Conservation (phyloP, 164 flowering plant genomes). For the Stephania yunnanensis region DNA sequence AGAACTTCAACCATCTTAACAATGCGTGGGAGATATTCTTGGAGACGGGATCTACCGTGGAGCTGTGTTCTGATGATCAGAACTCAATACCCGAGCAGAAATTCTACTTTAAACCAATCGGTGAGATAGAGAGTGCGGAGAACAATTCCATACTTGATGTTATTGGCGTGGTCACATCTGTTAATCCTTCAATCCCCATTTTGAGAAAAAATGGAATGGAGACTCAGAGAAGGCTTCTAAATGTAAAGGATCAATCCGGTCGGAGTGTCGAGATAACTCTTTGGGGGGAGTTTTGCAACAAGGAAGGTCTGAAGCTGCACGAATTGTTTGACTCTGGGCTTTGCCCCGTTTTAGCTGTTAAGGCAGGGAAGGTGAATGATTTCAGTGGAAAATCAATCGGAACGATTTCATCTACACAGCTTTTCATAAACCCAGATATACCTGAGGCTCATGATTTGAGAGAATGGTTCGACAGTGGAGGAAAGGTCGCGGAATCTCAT, state of each 20-base stretch:
- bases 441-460: conserved; percentile 62
- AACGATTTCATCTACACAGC: conserved; percentile 79
- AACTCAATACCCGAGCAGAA: conserved; percentile 78
- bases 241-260: conserved; percentile 73
- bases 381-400: conserved; percentile 93
- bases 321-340: conserved; percentile 66
- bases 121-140: conserved; percentile 72
- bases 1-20: conserved; percentile 90
- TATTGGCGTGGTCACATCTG: conserved; percentile 70
- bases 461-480: conserved; percentile 81
- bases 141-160: conserved; percentile 75
- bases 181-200: conserved; percentile 80
- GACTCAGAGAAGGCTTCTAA: conserved; percentile 79
- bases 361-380: conserved; percentile 86
- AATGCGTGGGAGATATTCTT: conserved; percentile 92
- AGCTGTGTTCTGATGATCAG: conserved; percentile 81
- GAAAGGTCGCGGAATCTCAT: conserved; percentile 44
- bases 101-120: conserved; percentile 73
- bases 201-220: conserved; percentile 96
- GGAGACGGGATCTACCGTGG: conserved; percentile 73
- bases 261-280: conserved; percentile 75
- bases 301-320: conserved; percentile 80
- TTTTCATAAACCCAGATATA: conserved; percentile 77
- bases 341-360: conserved; percentile 80
- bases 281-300: conserved; percentile 96